Percentiles rank a stretch among this genome's conserved stretches.
Evolutionary conservation across 2,329 filamentous ascomycete genomes (phyloP).

Genomic region (Penicillium nordicum): DNA sequence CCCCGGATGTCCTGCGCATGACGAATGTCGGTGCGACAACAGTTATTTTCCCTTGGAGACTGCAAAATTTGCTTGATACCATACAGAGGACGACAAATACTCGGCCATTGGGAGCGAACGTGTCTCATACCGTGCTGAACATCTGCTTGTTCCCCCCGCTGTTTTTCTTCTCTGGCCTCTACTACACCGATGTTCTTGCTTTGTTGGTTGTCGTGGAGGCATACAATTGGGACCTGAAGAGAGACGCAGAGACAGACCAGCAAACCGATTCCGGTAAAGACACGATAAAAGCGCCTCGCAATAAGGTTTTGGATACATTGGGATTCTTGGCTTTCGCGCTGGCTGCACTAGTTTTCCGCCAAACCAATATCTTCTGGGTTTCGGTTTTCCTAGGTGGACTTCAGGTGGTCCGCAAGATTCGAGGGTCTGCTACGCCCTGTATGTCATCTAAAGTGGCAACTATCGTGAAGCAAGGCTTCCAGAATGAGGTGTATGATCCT

Average conservation of each 20-base stretch:
- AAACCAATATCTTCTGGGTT: slow-evolving; percentile 97
- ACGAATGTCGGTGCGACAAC: slow-evolving; percentile 39
- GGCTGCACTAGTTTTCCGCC: slow-evolving; percentile 70
- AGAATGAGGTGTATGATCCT: slow-evolving; percentile 50
- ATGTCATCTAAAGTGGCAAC: slow-evolving; percentile 26
- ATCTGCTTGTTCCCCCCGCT: slow-evolving; percentile 80
- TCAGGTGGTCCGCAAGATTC: slow-evolving; percentile 39
- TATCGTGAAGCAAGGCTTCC: slow-evolving; percentile 32
- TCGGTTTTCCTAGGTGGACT: slow-evolving; percentile 50
- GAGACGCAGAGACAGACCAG: slow-evolving; percentile 9
- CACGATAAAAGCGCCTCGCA: slow-evolving; percentile 1
- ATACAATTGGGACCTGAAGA: slow-evolving; percentile 54
- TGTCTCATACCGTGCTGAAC: slow-evolving; percentile 61
- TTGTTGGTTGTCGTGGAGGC: slow-evolving; percentile 69
- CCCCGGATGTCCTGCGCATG: slow-evolving; percentile 34
- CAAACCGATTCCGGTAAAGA: slow-evolving; percentile 23
- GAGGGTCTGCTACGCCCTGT: slow-evolving; percentile 27
- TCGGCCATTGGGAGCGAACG: slow-evolving; percentile 30
- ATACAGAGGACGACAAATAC: slow-evolving; percentile 36
- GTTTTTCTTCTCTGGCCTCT: slow-evolving; percentile 94
- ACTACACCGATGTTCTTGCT: slow-evolving; percentile 90
- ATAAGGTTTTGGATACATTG: slow-evolving; percentile 25
- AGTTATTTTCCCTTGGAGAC: slow-evolving; percentile 45
- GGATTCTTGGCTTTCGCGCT: slow-evolving; percentile 58
- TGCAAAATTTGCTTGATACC: slow-evolving; percentile 53